Evolutionary conservation across 805 yeast species (phyloP).

Genomic region (Nakazawaea pomicola): DNA sequence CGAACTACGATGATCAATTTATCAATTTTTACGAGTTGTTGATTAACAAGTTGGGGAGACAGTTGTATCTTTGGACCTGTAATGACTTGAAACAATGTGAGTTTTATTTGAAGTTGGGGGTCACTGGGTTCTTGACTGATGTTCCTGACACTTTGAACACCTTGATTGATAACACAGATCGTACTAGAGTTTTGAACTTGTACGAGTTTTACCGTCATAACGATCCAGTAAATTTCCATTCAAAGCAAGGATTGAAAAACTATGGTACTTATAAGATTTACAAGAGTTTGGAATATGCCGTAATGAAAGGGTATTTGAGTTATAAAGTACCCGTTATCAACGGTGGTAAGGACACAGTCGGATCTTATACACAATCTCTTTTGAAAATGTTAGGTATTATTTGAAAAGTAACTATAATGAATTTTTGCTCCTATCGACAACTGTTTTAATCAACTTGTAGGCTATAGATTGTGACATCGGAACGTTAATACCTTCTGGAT

Average conservation of each 20-base stretch:
- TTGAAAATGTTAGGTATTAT: conserved; percentile 8
- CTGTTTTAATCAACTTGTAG: conserved; percentile 35
- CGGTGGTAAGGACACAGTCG: conserved; percentile 10
- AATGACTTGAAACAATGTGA: conserved; percentile 2
- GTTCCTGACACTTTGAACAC: conserved; percentile 3
- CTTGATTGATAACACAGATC: neutral
- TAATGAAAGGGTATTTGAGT: conserved; percentile 4
- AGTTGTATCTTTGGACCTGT: conserved; percentile 13
- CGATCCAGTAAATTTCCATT: conserved; percentile 8
- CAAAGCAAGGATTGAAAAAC: conserved; percentile 10
- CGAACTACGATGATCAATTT: conserved; percentile 5
- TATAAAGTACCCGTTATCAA: conserved; percentile 7
- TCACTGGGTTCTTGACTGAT: conserved; percentile 11
- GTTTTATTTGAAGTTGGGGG: conserved; percentile 7
- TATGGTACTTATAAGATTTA: conserved; percentile 6
- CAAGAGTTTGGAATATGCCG: conserved; percentile 2
- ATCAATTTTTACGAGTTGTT: conserved; percentile 8
- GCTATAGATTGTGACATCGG: conserved; percentile 44
- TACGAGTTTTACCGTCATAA: conserved; percentile 7
- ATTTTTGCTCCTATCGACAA: conserved; percentile 13
- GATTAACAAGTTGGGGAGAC: conserved; percentile 2
- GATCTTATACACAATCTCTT: conserved; percentile 1
- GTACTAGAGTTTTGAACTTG: neutral
- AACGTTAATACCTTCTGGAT: conserved; percentile 33
- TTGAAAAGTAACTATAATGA: neutral